These are phyloP conservation scores for Penicillium paxilli DNA, from an alignment of 495 filamentous ascomycete species.

Conservation along the genomic window DNA sequence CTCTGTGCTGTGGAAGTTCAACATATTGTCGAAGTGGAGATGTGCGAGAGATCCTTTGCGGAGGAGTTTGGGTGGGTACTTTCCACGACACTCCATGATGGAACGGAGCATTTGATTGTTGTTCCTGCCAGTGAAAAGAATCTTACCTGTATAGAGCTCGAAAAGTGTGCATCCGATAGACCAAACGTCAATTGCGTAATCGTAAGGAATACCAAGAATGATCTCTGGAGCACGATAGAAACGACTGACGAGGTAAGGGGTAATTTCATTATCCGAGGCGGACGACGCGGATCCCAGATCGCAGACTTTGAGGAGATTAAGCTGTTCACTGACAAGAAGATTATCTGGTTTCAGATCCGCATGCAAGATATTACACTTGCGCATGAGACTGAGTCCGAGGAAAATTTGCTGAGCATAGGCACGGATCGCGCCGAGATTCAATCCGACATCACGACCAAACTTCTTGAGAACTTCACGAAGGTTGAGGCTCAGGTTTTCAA, in stretches of 20 bases:
- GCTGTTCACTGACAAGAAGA: conserved; percentile 82
- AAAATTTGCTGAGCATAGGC: conserved; percentile 95
- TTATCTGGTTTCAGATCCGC: conserved; percentile 98
- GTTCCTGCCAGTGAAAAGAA: conserved; percentile 89
- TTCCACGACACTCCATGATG: conserved; percentile 95
- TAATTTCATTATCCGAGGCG: conserved; percentile 84
- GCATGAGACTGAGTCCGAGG: conserved; percentile 77
- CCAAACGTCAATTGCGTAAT: conserved; percentile 96
- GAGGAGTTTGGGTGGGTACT: conserved; percentile 83
- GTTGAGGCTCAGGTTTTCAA: conserved; percentile 92
- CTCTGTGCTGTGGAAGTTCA: conserved; percentile 85
- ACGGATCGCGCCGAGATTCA: conserved; percentile 82
- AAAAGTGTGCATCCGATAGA: conserved; percentile 95
- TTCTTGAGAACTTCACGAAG: conserved; percentile 95
- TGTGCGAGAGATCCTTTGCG: conserved; percentile 70
- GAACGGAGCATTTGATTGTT: conserved; percentile 97
- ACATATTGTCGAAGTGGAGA: conserved; percentile 82
- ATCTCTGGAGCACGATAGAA: conserved; percentile 98
- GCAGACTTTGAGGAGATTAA: conserved; percentile 88
- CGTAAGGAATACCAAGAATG: conserved; percentile 91
- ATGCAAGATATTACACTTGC: conserved; percentile 90
- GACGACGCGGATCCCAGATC: conserved; percentile 94
- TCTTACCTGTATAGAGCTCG: conserved; percentile 96
- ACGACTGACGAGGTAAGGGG: conserved; percentile 90
- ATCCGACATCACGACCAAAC: conserved; percentile 88